Percentiles rank a stretch among this genome's conserved stretches.
Conservation (phyloP, 441 rosid genomes). For the Croton setiger region DNA sequence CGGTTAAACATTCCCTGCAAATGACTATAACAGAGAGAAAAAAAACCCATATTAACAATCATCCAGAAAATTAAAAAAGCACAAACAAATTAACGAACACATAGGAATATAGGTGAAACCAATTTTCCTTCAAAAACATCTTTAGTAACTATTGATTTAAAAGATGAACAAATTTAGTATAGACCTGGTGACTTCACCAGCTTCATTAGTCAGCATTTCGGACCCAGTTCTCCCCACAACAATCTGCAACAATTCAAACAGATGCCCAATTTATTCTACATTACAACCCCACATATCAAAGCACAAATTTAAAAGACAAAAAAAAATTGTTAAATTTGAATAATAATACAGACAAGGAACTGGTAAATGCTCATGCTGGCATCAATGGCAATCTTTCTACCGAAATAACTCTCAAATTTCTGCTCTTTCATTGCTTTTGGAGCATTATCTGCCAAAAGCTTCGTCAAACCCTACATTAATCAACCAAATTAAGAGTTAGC, state of each 20-base stretch:
- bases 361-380: slow-evolving; percentile 97
- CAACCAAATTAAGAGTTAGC: neutral
- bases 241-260: slow-evolving; percentile 45
- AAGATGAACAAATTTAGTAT: neutral
- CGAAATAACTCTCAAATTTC: slow-evolving; percentile 79
- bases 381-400: slow-evolving; percentile 83
- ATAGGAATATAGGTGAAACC: neutral
- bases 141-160: neutral
- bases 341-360: slow-evolving; percentile 51
- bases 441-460: slow-evolving; percentile 91
- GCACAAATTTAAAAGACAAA: neutral
- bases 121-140: neutral
- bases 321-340: neutral
- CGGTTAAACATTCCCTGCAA: slow-evolving; percentile 93
- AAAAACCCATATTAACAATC: slow-evolving; percentile 15
- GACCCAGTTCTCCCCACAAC: slow-evolving; percentile 93
- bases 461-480: slow-evolving; percentile 69
- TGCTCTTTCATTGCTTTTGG: slow-evolving; percentile 80
- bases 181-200: slow-evolving; percentile 95
- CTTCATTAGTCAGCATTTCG: slow-evolving; percentile 89
- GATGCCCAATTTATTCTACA: neutral
- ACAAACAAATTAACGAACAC: neutral
- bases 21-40: slow-evolving; percentile 45
- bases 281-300: neutral
- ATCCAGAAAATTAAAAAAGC: neutral